Percentiles rank a stretch among this genome's conserved stretches.
These are phyloP conservation scores for Boletus rex-veris DNA, from an alignment of 768 basidiomycete genomes.

Conservation along the genomic window DNA sequence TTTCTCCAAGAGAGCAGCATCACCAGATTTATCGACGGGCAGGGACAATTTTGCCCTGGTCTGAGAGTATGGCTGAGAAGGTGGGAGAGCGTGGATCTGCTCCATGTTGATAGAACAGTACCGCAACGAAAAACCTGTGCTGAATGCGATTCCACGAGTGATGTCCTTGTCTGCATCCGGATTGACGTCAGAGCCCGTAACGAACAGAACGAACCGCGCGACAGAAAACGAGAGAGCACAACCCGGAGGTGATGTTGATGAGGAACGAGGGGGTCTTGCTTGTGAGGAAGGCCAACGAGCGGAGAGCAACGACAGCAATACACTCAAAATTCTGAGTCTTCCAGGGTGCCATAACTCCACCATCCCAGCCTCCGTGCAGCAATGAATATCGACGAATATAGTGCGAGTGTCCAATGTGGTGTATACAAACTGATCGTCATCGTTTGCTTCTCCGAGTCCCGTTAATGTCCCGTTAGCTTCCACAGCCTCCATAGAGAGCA, in stretches of 20 bases:
- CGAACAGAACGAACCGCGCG: conserved; percentile 57
- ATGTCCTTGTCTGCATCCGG: conserved; percentile 62
- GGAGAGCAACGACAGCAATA: conserved; percentile 43
- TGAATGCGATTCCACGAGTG: conserved; percentile 65
- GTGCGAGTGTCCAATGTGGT: conserved; percentile 44
- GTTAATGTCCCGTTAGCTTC: conserved; percentile 44
- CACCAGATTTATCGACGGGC: conserved; percentile 46
- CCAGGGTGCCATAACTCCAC: conserved; percentile 66
- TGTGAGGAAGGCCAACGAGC: conserved; percentile 13
- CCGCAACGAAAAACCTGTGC: conserved; percentile 50
- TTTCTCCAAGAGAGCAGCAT: conserved; percentile 43
- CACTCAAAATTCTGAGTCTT: conserved; percentile 51
- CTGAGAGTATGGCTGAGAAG: conserved; percentile 35
- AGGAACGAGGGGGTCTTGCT: conserved; percentile 14
- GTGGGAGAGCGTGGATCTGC: conserved; percentile 16
- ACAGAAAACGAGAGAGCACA: conserved; percentile 55
- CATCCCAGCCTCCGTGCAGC: conserved; percentile 55
- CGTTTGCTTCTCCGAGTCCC: conserved; percentile 49
- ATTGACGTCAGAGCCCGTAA: conserved; percentile 81
- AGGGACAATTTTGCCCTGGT: conserved; percentile 54
- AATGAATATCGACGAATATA: conserved; percentile 42
- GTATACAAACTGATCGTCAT: conserved; percentile 37
- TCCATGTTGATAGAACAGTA: conserved; percentile 46
- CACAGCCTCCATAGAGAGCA: conserved; percentile 57
- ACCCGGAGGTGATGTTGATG: conserved; percentile 50